A percentile compares a stretch with the other conserved stretches of the same genome.
phyloP scores from a whole-genome alignment of 2,329 filamentous ascomycete genomes.

The Ceratocystis colombiana region DNA sequence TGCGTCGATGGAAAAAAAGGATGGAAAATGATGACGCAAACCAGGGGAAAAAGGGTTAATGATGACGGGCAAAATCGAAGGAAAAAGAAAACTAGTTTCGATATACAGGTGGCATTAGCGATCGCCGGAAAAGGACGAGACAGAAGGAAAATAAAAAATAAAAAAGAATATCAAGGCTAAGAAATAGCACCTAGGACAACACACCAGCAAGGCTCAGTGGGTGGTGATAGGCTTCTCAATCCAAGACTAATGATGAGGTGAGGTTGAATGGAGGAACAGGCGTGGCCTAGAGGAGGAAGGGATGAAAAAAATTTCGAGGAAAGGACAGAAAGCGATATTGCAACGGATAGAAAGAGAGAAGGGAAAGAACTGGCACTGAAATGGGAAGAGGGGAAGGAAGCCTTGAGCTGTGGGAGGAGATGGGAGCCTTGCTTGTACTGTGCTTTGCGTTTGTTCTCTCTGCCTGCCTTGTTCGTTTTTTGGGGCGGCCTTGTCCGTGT shows the following conservation, averaged over 20 bases:
- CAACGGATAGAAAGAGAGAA: not conserved
- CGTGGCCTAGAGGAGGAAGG: not conserved
- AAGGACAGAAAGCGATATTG: not conserved
- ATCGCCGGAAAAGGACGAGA: constrained; percentile 12
- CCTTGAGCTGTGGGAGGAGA: not conserved
- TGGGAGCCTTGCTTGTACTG: not conserved
- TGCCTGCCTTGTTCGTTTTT: not conserved
- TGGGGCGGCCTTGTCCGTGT: not conserved
- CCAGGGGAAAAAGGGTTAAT: constrained; percentile 11
- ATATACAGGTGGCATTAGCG: constrained; percentile 31
- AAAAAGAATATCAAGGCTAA: constrained; percentile 26
- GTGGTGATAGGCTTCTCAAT: not conserved
- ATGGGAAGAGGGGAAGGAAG: not conserved
- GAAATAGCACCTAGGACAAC: constrained; percentile 9
- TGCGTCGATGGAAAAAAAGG: not conserved
- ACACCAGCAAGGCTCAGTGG: not conserved
- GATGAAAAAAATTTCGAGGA: not conserved
- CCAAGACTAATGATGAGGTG: not conserved
- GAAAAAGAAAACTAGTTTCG: constrained; percentile 25
- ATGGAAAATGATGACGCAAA: constrained; percentile 18
- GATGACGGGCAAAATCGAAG: constrained; percentile 10
- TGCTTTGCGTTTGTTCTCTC: not conserved
- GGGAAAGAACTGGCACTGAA: constrained; percentile 1
- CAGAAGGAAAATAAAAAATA: not conserved
- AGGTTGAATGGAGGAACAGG: constrained; percentile 1